A percentile compares a stretch with the other conserved stretches of the same genome.
Evolutionary conservation across 208 protist genomes (phyloP).

Genomic region (Tritrichomonas foetus): DNA sequence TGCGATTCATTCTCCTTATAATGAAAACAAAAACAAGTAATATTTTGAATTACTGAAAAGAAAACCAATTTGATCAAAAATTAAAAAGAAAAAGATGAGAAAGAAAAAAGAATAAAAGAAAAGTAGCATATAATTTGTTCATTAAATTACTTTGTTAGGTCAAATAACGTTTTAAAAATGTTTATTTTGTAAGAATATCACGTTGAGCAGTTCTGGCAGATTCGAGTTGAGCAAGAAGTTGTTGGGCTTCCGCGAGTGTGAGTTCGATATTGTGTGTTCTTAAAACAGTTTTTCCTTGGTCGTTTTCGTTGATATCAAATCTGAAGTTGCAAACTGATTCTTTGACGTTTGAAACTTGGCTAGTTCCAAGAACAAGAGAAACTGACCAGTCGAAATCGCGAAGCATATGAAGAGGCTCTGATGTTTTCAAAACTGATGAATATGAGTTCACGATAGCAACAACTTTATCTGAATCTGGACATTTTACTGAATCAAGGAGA

Average conservation of each 20-base stretch:
- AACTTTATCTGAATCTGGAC: background rate
- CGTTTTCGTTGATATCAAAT: background rate
- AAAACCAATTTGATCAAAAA: too few species aligned
- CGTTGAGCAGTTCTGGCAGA: background rate
- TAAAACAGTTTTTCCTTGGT: background rate
- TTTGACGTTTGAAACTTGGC: slow-evolving; percentile 19
- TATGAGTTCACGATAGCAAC: background rate
- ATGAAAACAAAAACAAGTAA: too few species aligned
- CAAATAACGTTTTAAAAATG: too few species aligned
- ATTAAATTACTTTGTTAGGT: too few species aligned
- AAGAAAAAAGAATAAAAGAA: too few species aligned
- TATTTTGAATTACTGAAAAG: too few species aligned
- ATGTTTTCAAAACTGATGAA: background rate
- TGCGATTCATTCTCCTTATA: too few species aligned
- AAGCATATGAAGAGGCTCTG: background rate
- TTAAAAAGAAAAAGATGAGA: too few species aligned
- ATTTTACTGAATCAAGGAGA: background rate
- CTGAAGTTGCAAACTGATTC: background rate
- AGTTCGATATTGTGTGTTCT: background rate
- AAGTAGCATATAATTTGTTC: too few species aligned
- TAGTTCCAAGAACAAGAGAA: slow-evolving; percentile 22
- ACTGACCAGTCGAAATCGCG: slow-evolving; percentile 28
- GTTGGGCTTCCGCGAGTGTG: background rate
- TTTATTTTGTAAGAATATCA: slow-evolving; percentile 12
- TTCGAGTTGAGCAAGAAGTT: background rate